phyloP scores from a whole-genome alignment of 352 stramenopile species.

The Proteromonas lacertae region DNA sequence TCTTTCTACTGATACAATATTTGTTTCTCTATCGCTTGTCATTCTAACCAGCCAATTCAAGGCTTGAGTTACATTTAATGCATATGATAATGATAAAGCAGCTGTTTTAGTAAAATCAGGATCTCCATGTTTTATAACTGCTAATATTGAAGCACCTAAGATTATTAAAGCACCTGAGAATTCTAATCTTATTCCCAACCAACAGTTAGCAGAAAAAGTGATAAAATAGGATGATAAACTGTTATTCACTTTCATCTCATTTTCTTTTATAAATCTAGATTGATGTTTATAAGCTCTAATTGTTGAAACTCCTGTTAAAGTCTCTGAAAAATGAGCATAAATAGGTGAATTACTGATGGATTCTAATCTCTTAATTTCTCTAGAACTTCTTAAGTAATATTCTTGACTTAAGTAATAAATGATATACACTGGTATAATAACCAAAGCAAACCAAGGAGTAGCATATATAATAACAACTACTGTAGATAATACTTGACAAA shows the following conservation, averaged over 20 bases:
- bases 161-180: slow-evolving; percentile 54
- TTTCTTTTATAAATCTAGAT: slow-evolving; percentile 6
- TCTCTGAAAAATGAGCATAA: slow-evolving; percentile 77
- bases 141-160: slow-evolving; percentile 37
- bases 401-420: slow-evolving; percentile 31
- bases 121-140: slow-evolving; percentile 27
- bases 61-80: slow-evolving; percentile 43
- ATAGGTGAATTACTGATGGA: slow-evolving; percentile 37
- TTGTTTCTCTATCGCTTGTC: slow-evolving; percentile 58
- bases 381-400: slow-evolving; percentile 55
- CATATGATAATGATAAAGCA: slow-evolving; percentile 69
- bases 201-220: slow-evolving; percentile 60
- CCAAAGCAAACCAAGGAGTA: slow-evolving; percentile 22
- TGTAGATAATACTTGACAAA: too few relatives aligned
- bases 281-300: slow-evolving; percentile 17
- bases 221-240: slow-evolving; percentile 42
- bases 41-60: slow-evolving; percentile 74
- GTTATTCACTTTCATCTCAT: slow-evolving; percentile 9
- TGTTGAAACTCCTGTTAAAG: slow-evolving; percentile 24
- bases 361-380: slow-evolving; percentile 42
- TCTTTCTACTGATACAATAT: slow-evolving; percentile 64
- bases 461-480: too few relatives aligned
- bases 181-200: slow-evolving; percentile 67
- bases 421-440: slow-evolving; percentile 17
- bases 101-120: too few relatives aligned